phyloP scores from a whole-genome alignment of 2,329 filamentous ascomycete species.

The Ophiognomonia clavigignenti-juglandacearum region DNA sequence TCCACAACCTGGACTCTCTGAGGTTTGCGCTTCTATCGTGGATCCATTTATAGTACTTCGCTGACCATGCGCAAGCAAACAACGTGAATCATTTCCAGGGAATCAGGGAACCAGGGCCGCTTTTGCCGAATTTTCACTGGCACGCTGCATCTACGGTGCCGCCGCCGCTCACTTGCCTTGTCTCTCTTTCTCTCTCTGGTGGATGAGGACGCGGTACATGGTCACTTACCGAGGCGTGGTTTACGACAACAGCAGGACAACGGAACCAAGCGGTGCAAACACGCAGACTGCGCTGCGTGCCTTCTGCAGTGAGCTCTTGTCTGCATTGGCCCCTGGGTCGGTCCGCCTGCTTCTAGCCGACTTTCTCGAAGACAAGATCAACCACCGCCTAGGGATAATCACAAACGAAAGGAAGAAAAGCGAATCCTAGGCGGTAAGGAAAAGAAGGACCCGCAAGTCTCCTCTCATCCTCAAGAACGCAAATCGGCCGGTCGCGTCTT shows the following conservation, averaged over 20 bases:
- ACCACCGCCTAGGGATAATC: too few species aligned
- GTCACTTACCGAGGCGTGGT: slow-evolving; percentile 5
- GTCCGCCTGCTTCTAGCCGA: background rate
- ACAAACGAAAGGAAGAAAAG: background rate
- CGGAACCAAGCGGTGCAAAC: slow-evolving; percentile 7
- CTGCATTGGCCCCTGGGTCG: background rate
- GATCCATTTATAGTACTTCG: too few species aligned
- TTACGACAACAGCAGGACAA: slow-evolving; percentile 9
- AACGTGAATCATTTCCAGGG: background rate
- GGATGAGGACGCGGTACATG: too few species aligned
- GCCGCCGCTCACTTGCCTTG: too few species aligned
- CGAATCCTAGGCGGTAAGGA: background rate
- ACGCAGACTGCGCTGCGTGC: slow-evolving; percentile 6
- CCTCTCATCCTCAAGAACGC: too few species aligned
- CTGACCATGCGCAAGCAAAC: background rate
- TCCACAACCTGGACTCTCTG: too few species aligned
- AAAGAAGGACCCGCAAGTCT: too few species aligned
- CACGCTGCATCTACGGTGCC: background rate
- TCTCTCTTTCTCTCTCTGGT: too few species aligned
- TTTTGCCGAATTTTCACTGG: background rate
- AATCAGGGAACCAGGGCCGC: background rate
- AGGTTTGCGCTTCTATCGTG: too few species aligned
- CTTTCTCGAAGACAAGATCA: background rate
- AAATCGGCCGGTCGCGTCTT: background rate
- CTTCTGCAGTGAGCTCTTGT: slow-evolving; percentile 1